Conservation (phyloP, 352 stramenopile species). For the Chrysophaeum taylorii region DNA sequence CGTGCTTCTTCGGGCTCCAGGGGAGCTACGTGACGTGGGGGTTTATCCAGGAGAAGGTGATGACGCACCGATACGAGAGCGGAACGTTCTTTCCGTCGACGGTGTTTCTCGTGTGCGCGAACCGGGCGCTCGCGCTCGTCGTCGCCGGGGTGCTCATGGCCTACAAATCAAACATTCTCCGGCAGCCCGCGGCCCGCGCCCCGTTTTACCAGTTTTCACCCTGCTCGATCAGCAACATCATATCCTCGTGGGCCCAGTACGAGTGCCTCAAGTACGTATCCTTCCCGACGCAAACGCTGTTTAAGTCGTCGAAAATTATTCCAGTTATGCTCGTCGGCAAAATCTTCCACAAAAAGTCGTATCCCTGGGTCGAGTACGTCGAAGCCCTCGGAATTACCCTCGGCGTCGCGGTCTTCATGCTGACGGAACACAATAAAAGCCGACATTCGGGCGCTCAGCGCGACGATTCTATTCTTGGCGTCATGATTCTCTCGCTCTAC, state of each 20-base stretch:
- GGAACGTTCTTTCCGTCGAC: slow-evolving; percentile 9
- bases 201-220: slow-evolving; percentile 55
- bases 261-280: slow-evolving; percentile 51
- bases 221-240: slow-evolving; percentile 62
- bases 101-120: slow-evolving; percentile 7
- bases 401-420: slow-evolving; percentile 42
- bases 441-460: too few relatives aligned
- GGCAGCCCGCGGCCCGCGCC: neutral
- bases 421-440: neutral
- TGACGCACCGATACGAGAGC: slow-evolving; percentile 1
- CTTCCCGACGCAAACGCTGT: slow-evolving; percentile 64
- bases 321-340: slow-evolving; percentile 74
- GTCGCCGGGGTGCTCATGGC: neutral
- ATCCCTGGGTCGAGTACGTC: slow-evolving; percentile 50
- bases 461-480: slow-evolving; percentile 34
- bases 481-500: slow-evolving; percentile 59
- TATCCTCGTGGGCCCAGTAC: slow-evolving; percentile 57
- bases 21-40: slow-evolving; percentile 64
- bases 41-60: slow-evolving; percentile 58
- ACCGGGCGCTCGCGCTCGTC: neutral
- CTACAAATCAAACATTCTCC: slow-evolving; percentile 1
- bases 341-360: slow-evolving; percentile 59
- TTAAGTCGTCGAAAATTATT: slow-evolving; percentile 60
- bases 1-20: slow-evolving; percentile 56
- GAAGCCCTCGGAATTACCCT: slow-evolving; percentile 58